Evolutionary conservation across 1,284 basidiomycete genomes (phyloP).

Genomic region (Pascua sp.): DNA sequence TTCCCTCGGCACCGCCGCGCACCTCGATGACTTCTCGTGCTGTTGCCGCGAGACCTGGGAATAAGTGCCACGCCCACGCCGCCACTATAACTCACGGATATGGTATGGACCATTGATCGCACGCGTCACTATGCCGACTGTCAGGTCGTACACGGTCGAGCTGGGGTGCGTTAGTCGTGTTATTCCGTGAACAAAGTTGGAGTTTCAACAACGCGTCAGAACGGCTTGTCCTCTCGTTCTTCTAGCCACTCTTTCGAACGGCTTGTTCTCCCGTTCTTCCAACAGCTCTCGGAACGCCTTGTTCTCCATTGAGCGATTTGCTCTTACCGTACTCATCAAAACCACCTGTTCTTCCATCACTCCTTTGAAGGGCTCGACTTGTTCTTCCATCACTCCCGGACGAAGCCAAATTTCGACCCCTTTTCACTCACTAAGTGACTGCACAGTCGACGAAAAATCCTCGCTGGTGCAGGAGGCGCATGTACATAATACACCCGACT

Average conservation of each 20-base stretch:
- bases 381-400: background rate
- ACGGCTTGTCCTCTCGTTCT: no score
- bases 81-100: slow-evolving; percentile 17
- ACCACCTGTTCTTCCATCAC: no score
- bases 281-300: no score
- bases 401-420: background rate
- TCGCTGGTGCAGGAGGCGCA: slow-evolving; percentile 29
- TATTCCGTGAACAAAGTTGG: no score
- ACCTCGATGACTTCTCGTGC: slow-evolving; percentile 41
- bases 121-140: slow-evolving; percentile 23
- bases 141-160: slow-evolving; percentile 25
- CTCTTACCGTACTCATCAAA: no score
- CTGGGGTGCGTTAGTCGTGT: slow-evolving; percentile 7
- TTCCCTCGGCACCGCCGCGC: background rate
- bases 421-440: slow-evolving; percentile 23
- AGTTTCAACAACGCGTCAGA: no score
- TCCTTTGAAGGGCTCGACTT: no score
- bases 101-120: slow-evolving; percentile 26
- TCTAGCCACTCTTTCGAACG: no score
- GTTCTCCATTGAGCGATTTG: no score
- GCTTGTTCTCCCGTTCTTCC: no score
- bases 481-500: slow-evolving; percentile 34
- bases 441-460: slow-evolving; percentile 37
- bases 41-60: slow-evolving; percentile 26
- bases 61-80: background rate